phyloP scores from a whole-genome alignment of 2,329 filamentous ascomycete genomes.

The Endoconidiophora polonica region DNA sequence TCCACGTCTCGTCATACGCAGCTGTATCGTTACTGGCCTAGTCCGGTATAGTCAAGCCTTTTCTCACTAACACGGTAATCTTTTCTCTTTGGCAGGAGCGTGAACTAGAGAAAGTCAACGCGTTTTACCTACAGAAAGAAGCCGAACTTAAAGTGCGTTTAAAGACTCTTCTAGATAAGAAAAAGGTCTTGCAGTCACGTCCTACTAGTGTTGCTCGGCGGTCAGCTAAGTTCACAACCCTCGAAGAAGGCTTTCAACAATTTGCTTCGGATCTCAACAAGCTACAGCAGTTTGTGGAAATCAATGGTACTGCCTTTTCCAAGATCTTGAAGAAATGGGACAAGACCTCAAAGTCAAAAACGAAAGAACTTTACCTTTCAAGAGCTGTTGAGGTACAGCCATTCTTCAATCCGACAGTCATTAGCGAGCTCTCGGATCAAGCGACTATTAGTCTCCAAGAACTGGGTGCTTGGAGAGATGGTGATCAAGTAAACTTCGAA shows the following conservation, averaged over 20 bases:
- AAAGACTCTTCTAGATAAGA: slow-evolving; percentile 87
- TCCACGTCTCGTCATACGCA: background rate
- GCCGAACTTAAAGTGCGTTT: slow-evolving; percentile 93
- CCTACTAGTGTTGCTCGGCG: slow-evolving; percentile 58
- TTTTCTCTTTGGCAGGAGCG: slow-evolving; percentile 55
- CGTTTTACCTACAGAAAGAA: slow-evolving; percentile 94
- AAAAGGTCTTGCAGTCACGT: slow-evolving; percentile 72
- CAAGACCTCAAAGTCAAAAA: slow-evolving; percentile 97
- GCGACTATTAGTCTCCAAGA: slow-evolving; percentile 93
- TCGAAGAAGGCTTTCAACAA: slow-evolving; percentile 93
- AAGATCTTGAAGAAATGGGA: slow-evolving; percentile 99
- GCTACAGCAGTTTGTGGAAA: slow-evolving; percentile 94
- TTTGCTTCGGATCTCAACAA: slow-evolving; percentile 96
- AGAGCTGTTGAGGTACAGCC: slow-evolving; percentile 93
- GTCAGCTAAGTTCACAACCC: slow-evolving; percentile 82
- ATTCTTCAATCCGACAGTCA: slow-evolving; percentile 93
- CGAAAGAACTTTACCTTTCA: slow-evolving; percentile 92
- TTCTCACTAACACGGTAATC: slow-evolving; percentile 15
- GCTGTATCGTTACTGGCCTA: background rate
- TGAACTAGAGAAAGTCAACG: slow-evolving; percentile 96
- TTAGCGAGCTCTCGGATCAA: slow-evolving; percentile 90
- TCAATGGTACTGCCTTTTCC: slow-evolving; percentile 93
- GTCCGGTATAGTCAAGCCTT: background rate
- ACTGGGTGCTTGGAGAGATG: slow-evolving; percentile 91
- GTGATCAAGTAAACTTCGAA: slow-evolving; percentile 78